Percentiles rank a stretch among this genome's conserved stretches.
These are phyloP conservation scores for Xanthoceras sorbifolium DNA, from an alignment of 345 rosid genomes.

Conservation along the genomic window DNA sequence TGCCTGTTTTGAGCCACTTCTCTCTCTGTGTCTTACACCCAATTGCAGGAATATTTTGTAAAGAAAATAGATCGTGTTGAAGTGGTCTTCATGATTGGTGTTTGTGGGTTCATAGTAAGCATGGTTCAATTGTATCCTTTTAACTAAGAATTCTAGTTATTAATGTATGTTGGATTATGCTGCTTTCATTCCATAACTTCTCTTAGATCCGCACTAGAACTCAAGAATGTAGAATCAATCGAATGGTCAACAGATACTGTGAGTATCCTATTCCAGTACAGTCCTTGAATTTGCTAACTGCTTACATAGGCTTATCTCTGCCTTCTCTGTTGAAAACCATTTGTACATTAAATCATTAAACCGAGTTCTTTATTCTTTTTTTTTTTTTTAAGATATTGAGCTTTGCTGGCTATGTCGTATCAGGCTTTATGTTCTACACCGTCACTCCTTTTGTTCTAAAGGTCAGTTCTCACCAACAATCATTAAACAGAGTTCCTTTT, in stretches of 20 bases:
- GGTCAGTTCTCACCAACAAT: too few relatives aligned
- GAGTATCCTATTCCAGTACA: slow-evolving; percentile 21
- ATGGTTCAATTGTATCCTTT: slow-evolving; percentile 50
- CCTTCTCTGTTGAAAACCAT: too few relatives aligned
- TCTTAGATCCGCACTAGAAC: slow-evolving; percentile 47
- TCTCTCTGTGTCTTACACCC: neutral
- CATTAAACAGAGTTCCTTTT: too few relatives aligned
- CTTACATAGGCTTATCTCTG: too few relatives aligned
- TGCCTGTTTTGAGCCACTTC: neutral
- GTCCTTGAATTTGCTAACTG: neutral
- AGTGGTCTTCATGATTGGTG: slow-evolving; percentile 53
- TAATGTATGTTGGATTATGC: neutral
- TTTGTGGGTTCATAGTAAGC: slow-evolving; percentile 50
- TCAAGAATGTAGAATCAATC: slow-evolving; percentile 43
- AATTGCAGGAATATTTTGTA: slow-evolving; percentile 57
- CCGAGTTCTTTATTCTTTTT: too few relatives aligned
- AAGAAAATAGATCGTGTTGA: slow-evolving; percentile 54
- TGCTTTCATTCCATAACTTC: slow-evolving; percentile 29
- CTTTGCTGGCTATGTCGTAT: too few relatives aligned
- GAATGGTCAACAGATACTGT: slow-evolving; percentile 49
- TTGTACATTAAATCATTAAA: too few relatives aligned
- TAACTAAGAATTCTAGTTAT: neutral
- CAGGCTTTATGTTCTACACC: too few relatives aligned
- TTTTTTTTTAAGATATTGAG: too few relatives aligned
- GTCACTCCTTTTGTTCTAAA: too few relatives aligned